A percentile compares a stretch with the other conserved stretches of the same genome.
Conservation (phyloP, 768 basidiomycete species). For the Kwoniella sp. region DNA sequence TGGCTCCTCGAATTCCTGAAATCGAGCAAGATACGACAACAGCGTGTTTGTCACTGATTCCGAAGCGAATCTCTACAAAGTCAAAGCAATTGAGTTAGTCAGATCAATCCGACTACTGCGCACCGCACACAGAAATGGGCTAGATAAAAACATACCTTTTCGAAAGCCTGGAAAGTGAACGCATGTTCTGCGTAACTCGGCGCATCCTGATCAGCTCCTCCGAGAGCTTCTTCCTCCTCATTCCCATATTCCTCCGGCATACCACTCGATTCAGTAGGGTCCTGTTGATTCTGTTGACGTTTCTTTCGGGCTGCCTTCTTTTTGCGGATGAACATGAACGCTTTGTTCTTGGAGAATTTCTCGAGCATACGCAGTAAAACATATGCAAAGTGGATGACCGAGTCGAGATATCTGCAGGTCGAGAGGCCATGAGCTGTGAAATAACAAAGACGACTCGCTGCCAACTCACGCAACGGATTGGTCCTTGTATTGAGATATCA, state of each 20-base stretch:
- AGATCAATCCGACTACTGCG: too few relatives aligned
- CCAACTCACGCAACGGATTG: constrained; percentile 61
- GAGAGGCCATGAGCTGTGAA: neutral
- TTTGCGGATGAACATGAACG: constrained; percentile 75
- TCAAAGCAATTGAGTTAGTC: too few relatives aligned
- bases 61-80: constrained; percentile 78
- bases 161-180: constrained; percentile 89
- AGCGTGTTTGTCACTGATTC: constrained; percentile 82
- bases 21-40: constrained; percentile 76
- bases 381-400: constrained; percentile 80
- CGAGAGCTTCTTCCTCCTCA: constrained; percentile 64
- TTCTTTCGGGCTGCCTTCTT: constrained; percentile 61
- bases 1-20: constrained; percentile 72
- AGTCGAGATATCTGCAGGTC: constrained; percentile 71
- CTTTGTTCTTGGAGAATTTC: constrained; percentile 72
- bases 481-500: constrained; percentile 74
- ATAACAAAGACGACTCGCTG: neutral
- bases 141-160: constrained; percentile 64
- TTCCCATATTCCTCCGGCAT: constrained; percentile 56
- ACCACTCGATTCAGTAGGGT: constrained; percentile 43
- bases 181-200: constrained; percentile 73
- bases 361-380: constrained; percentile 87
- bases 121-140: too few relatives aligned
- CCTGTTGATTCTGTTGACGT: constrained; percentile 44
- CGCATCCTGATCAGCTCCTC: constrained; percentile 63